Evolutionary conservation across 768 basidiomycete species (phyloP), one percentile per base, ranked within the genome.

Genomic region (Suillus discolor): DNA sequence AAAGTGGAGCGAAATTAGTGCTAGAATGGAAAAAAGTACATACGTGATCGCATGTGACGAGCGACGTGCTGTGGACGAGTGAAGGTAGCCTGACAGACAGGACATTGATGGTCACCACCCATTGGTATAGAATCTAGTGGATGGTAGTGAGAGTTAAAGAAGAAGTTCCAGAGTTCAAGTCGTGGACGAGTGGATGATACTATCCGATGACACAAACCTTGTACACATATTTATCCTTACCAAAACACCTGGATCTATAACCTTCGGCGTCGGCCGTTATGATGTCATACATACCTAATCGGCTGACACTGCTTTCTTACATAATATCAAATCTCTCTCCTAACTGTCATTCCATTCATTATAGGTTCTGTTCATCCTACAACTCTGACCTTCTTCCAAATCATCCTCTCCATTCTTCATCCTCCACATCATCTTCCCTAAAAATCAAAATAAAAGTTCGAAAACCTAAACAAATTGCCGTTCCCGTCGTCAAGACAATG

Each of bases 21-120:
- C 65, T 60, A 59, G 67, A 62, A 23, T 53, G 67, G 68, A 54
- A 68, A 61, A 8, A 41, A 44, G 65, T 57, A 88, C 92, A 79
- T 80, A 94, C 92, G 93, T 70, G 92, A 93, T 76, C 93, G 88
- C 92, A 94, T 94, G 78, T 94, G 93, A 60, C 93, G 81, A 0
- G 92, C 91, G 57, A 95, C 93, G 86, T 95, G 93, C 72, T 94
- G 93, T 36, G 93, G 93, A 62, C 93, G 85, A 28, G 93, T 95
- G 70, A 95, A 95, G 0, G 92, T 93, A 0, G 93, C 90, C 68
- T 90, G 86, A 76, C 93, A 95, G 15, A 94, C 92, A 20, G 93
- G 89, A 75, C 93, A 94, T 76, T 90, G 91, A 84, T 92, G 90
- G 79, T 92, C 91, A 44, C 91, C 91, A 66, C 84, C 91, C 91